phyloP scores from a whole-genome alignment of 805 yeast species.

The Myxozyma monticola region DNA sequence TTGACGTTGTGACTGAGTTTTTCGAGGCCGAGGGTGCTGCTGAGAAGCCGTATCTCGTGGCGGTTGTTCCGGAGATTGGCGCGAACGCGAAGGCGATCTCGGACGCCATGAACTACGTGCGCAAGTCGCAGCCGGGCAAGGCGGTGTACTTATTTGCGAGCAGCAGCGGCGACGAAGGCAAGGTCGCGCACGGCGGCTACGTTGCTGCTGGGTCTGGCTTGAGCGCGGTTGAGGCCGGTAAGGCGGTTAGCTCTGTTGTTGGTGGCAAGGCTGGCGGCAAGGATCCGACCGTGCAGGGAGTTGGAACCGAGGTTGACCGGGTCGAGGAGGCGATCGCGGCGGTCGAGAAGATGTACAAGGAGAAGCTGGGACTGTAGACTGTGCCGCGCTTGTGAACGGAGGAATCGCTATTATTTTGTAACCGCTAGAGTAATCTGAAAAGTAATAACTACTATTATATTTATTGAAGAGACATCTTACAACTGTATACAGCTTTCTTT shows the following conservation, averaged over 20 bases:
- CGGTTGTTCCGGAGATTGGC: constrained; percentile 62
- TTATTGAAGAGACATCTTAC: too few species aligned
- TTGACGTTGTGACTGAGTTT: constrained; percentile 72
- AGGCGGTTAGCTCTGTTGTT: constrained; percentile 64
- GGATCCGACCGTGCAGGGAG: constrained; percentile 94
- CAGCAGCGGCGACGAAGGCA: constrained; percentile 45
- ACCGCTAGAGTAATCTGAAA: not conserved
- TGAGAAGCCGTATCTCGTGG: constrained; percentile 60
- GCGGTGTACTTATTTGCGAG: constrained; percentile 81
- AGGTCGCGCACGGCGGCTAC: constrained; percentile 95
- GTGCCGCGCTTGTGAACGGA: not conserved
- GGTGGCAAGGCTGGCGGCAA: constrained; percentile 99
- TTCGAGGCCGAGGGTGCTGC: constrained; percentile 41
- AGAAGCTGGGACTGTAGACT: constrained; percentile 32
- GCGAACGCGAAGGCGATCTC: constrained; percentile 92
- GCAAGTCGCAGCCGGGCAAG: constrained; percentile 71
- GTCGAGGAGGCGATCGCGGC: constrained; percentile 72
- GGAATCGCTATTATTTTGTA: not conserved
- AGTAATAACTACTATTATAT: too few species aligned
- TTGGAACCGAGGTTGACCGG: constrained; percentile 79
- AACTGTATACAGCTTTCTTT: too few species aligned
- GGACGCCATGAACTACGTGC: constrained; percentile 83
- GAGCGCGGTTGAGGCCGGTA: constrained; percentile 69
- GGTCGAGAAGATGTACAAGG: constrained; percentile 59
- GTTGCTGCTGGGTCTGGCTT: constrained; percentile 70